Base-by-base conservation (phyloP, 2,329 filamentous ascomycete genomes). In the Mycosphaerelloides madeirae region DNA sequence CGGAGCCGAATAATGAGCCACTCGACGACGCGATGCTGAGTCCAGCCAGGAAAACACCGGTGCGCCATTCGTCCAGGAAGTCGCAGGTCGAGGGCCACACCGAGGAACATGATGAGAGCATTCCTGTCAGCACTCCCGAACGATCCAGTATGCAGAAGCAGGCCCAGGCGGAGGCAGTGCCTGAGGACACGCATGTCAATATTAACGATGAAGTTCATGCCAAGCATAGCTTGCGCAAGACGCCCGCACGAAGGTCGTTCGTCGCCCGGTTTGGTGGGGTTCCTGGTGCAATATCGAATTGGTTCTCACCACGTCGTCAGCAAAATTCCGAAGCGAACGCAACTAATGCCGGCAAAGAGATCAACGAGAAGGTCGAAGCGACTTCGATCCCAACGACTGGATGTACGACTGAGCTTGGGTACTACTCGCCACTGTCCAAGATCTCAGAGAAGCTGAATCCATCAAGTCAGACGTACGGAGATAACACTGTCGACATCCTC, bases 391-490 rank as follows among this genome's bases (percentile, higher is more conserved):
- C 7, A 13, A 40, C 36, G 25, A 29, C 13, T n/a, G 71, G 70
- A 34, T 56, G 69, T 29, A 59, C 58, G 1, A 73, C 72, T 0
- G 52, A 63, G 0, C 51, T 68, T n/a, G 61, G 65, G 4, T 75
- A 74, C 60, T 75, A 72, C 59, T 68, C 65, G 0, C 67, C 70
- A 0, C 63, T 75, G 0, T 59, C 65, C 32, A 60, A 65, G 29
- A 59, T 74, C 2, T 34, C 57, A 11, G 62, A 59, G 13, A 51
- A 59, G 31, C 58, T 74, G 34, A 73, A 74, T 48, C 54, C 65
- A 29, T 65, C 66, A 31, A 55, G 49, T 31, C 62, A 68, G 32
- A 59, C 64, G 3, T 48, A 58, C 3, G 46, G 53, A 9, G 48
- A 45, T 22, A 55, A 52, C 41, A 61, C 60, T 25, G 62, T 73